Evolutionary conservation across 208 protist species (phyloP), one percentile per base, ranked within the genome.

Genomic region (Trypanosomatidae sp.): DNA sequence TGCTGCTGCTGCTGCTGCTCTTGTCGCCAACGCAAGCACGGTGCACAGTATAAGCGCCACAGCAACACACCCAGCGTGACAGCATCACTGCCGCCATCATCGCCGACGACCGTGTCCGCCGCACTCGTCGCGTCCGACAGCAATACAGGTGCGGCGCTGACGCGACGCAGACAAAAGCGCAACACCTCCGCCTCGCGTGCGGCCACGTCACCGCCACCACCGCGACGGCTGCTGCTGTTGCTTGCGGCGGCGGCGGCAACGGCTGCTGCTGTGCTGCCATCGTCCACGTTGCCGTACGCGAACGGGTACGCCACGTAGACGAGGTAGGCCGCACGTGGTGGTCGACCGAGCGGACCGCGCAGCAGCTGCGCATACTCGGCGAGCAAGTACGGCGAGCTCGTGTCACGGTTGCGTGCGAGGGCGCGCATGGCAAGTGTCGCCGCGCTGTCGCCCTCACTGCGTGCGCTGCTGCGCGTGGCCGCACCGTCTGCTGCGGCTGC

Each of bases 361-460:
- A 74, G 48, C 15, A 74, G 48, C 27, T 70, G 50, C 50, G 68
- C 45, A 20, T 74, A 69, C 39, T 70, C 48, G 2, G 47, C 1
- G 1, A 66, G 49, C 0, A 74, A 35, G 43, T 62, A 64, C 1
- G 61, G 50, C 0, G 66, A 69, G 15, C 51, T 55, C 45, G 59
- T 55, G 6, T 42, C 27, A 8, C 45, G 8, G 28, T n/a, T 26
- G 6, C 13, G 38, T 15, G 10, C 16, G 7, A 23, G 47, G 38
- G 15, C 42, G 26, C 11, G 38, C 37, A 30, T 39, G 22, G 6
- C 22, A 6, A 13, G n/a, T 26, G 22, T 27, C 22, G 11, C 6
- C 7, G n/a, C n/a, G n/a, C n/a, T n/a, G n/a, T n/a, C n/a, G n/a
- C n/a, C n/a, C n/a, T n/a, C n/a, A n/a, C n/a, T n/a, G n/a, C n/a